Percentiles rank a stretch among this genome's conserved stretches.
phyloP scores from a whole-genome alignment of 768 basidiomycete species.

The Suillus occidentalis region DNA sequence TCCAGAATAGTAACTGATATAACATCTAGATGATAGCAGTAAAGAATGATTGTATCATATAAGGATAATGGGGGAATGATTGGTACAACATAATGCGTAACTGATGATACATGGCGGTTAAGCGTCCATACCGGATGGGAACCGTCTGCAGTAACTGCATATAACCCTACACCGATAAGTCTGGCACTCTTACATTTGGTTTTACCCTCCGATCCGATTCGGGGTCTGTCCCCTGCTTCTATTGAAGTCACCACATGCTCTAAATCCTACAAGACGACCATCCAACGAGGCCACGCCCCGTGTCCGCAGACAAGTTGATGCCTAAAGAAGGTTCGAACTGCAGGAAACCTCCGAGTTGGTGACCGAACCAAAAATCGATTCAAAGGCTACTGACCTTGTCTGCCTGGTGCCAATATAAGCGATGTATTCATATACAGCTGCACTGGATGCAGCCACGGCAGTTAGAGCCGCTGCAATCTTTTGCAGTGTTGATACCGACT shows the following conservation, averaged over 20 bases:
- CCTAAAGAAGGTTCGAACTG: neutral
- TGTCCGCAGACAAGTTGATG: neutral
- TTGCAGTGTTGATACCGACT: conserved; percentile 23
- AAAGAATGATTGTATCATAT: neutral
- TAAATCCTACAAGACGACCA: neutral
- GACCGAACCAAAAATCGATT: neutral
- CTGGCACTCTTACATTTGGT: neutral
- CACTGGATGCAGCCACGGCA: conserved; percentile 33
- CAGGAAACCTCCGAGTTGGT: neutral
- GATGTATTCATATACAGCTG: conserved; percentile 32
- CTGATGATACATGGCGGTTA: neutral
- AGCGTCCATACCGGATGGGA: neutral
- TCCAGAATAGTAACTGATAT: neutral
- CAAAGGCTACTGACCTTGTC: conserved; percentile 18
- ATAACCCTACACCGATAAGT: neutral
- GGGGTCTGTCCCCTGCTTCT: neutral
- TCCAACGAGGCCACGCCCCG: neutral
- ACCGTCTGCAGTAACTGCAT: neutral
- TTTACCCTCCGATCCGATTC: neutral
- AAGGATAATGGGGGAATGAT: neutral
- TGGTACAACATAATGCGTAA: neutral
- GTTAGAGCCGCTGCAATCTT: conserved; percentile 28
- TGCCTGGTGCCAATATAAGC: conserved; percentile 11
- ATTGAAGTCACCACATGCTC: neutral
- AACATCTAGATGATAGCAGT: neutral